These are phyloP conservation scores for Diutina pseudorugosa DNA, from an alignment of 1,139 yeast species.

Conservation along the genomic window DNA sequence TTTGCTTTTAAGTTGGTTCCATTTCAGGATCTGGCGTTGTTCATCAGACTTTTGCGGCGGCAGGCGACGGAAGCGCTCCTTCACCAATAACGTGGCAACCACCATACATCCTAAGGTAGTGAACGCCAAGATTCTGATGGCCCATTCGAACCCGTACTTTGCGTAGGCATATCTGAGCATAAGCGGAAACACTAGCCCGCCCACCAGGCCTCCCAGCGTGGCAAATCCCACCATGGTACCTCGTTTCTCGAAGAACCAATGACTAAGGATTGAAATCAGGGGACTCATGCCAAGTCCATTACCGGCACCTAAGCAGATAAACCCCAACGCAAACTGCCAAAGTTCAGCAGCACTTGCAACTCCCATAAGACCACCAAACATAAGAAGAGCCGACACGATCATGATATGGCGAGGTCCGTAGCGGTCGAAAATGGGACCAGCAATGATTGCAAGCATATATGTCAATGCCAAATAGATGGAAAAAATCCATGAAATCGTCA, in stretches of 20 bases:
- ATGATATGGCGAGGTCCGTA: constrained; percentile 34
- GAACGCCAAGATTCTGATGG: constrained; percentile 29
- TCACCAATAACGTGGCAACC: constrained; percentile 27
- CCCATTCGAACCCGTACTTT: constrained; percentile 49
- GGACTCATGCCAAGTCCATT: constrained; percentile 47
- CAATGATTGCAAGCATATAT: constrained; percentile 12
- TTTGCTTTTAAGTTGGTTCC: constrained; percentile 3
- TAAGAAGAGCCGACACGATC: constrained; percentile 28
- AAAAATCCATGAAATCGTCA: constrained; percentile 18
- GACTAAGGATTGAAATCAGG: constrained; percentile 43
- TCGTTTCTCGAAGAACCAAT: constrained; percentile 42
- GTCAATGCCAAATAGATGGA: constrained; percentile 10
- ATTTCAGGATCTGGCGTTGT: not conserved
- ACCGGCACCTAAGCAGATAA: constrained; percentile 39
- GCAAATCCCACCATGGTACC: constrained; percentile 47
- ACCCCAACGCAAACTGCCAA: constrained; percentile 47
- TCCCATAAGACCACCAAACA: constrained; percentile 36
- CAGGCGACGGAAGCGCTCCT: constrained; percentile 29
- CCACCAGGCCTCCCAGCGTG: constrained; percentile 52
- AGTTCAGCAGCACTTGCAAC: constrained; percentile 36
- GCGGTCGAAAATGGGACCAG: constrained; percentile 29
- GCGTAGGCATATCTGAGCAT: constrained; percentile 40
- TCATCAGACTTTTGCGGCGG: not conserved
- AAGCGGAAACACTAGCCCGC: constrained; percentile 51
- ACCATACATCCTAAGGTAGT: constrained; percentile 21